Base-by-base conservation (phyloP, 129 eudicot genomes). In the Heracleum sosnowskyi region DNA sequence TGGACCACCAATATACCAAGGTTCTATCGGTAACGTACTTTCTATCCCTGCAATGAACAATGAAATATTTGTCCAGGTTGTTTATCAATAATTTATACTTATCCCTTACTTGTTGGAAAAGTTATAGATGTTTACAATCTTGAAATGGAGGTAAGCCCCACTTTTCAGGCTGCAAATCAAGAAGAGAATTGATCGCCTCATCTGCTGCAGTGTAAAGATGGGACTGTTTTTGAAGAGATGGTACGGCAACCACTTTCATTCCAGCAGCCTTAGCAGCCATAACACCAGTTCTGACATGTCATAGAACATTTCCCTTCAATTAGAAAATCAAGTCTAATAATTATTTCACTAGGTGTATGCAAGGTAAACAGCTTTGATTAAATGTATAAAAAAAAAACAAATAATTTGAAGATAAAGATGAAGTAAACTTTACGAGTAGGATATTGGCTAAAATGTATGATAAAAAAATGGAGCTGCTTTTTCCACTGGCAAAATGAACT, bases 71-170 rank as follows among this genome's bases (percentile, higher is more conserved):
- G 75, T 73, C 41, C 45, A 75, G 73, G 64, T 64, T 60, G n/a
- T 29, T 26, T 40, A 76, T 29, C 18, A 45, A 17, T 33, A 35
- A 62, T 71, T 18, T n/a, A n/a, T n/a, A n/a, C n/a, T n/a, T n/a
- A n/a, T 22, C 29, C 36, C 29, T 31, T 47, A 63, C 37, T 63
- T 64, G 40, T 35, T 39, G 66, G 71, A 78, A 82, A 35, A 49
- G 83, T 82, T 76, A 81, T 44, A 87, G 81, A 60, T 64, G 69
- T 82, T 91, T 84, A 96, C 99, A 92, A 86, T 96, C 99, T 81
- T 86, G 89, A 84, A 96, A 96, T 78, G 97, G 88, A 73, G 97
- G 97, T 49, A 96, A 90, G 66, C 97, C 96, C 99, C 99, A 96
- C 82, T 88, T 87, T 87, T 96, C 99, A 40, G 89, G 97, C 39